These are phyloP conservation scores for Bothriochloa decipiens DNA, from an alignment of 176 grass and related monocot species.

Conservation along the genomic window DNA sequence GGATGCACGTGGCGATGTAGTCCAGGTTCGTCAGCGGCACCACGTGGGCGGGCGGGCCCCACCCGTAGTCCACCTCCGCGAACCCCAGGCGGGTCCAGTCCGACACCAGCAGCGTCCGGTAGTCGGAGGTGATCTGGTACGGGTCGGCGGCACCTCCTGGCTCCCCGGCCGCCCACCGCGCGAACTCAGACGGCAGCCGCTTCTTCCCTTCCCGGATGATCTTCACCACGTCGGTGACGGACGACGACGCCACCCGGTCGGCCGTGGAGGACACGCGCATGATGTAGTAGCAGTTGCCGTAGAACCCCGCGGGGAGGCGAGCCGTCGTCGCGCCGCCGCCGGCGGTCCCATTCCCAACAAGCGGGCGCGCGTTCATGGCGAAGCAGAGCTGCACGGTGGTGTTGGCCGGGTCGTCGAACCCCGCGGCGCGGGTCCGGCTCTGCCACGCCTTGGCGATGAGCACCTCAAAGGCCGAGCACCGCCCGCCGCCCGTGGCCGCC, in stretches of 20 bases:
- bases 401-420: conserved; percentile 16
- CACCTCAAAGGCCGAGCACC: conserved; percentile 84
- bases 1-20: conserved; percentile 96
- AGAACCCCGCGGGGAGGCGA: conserved; percentile 52
- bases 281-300: conserved; percentile 97
- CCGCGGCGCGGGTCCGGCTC: conserved; percentile 63
- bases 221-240: conserved; percentile 70
- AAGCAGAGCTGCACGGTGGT: conserved; percentile 71
- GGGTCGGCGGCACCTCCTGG: conserved; percentile 63
- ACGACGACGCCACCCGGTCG: conserved; percentile 27
- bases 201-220: conserved; percentile 82
- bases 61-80: conserved; percentile 93
- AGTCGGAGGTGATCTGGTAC: conserved; percentile 88
- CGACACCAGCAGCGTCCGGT: conserved; percentile 79
- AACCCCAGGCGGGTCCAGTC: conserved; percentile 95
- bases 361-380: conserved; percentile 83
- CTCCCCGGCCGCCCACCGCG: conserved; percentile 67
- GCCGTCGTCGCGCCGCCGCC: neutral
- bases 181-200: conserved; percentile 65
- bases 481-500: conserved; percentile 46
- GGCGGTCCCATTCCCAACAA: conserved; percentile 24
- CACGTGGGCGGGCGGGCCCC: conserved; percentile 78
- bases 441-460: conserved; percentile 91
- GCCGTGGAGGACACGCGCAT: conserved; percentile 66
- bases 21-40: conserved; percentile 88